These are phyloP conservation scores for Chalaropsis thielavioides DNA, from an alignment of 2,329 filamentous ascomycete genomes.

Conservation along the genomic window DNA sequence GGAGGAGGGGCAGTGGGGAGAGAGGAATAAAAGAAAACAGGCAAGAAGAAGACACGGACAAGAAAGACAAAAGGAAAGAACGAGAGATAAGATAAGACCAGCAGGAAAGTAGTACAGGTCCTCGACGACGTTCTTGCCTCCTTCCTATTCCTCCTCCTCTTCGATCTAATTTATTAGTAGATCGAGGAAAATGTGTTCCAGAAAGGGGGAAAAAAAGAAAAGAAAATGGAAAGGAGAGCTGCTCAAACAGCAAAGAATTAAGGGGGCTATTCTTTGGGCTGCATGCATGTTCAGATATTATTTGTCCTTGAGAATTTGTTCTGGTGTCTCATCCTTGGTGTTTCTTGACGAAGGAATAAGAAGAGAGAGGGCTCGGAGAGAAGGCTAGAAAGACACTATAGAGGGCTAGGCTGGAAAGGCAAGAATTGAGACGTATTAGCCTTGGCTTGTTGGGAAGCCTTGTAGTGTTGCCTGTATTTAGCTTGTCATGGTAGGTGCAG, in stretches of 20 bases:
- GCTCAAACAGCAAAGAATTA: background rate
- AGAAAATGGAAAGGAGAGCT: background rate
- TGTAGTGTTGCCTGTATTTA: no score
- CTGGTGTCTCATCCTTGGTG: background rate
- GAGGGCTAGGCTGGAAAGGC: background rate
- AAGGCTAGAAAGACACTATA: background rate
- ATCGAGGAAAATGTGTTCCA: background rate
- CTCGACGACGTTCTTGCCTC: background rate
- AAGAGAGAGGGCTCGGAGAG: background rate
- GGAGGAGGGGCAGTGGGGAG: background rate
- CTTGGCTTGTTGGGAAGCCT: background rate
- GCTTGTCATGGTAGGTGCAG: no score
- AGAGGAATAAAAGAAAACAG: background rate
- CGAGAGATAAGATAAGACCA: background rate
- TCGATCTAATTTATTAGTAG: background rate
- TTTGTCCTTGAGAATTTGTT: background rate
- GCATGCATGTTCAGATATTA: background rate
- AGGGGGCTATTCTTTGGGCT: background rate
- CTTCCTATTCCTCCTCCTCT: background rate
- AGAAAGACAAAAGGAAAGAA: no score
- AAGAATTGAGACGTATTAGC: background rate
- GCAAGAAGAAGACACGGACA: background rate
- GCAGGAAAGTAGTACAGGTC: background rate
- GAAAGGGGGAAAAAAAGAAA: background rate
- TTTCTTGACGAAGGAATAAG: background rate